Evolutionary conservation across 2,329 filamentous ascomycete genomes (phyloP), one percentile per base, ranked within the genome.

Genomic region (Diaporthe sp.): DNA sequence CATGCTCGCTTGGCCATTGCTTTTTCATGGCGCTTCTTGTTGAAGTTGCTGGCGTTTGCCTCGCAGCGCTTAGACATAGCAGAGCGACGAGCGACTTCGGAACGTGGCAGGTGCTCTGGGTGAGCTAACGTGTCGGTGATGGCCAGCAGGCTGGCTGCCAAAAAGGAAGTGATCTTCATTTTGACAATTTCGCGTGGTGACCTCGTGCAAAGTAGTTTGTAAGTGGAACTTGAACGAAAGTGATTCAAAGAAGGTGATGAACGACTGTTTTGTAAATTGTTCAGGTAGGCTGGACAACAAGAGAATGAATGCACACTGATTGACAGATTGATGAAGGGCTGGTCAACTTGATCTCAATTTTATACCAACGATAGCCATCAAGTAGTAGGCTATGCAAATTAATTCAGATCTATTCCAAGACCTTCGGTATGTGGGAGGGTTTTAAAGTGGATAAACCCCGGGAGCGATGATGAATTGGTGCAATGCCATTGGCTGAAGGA

Each of bases 1-100:
- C 55, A 58, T 6, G 68, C 70, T 15, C 74, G 60, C 61, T 70
- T 75, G 22, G 46, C 60, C 60, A 72, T 55, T 1, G 46, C 49
- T 34, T 72, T 72, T 22, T 53, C 74, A n/a, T 70, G 67, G 34
- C 74, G 74, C 51, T 73, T 75, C 70, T 73, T 72, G 31, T 72
- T 75, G 51, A 73, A 72, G 4, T 42, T 39, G 39, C 39, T 62
- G 4, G 53, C 74, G 22, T 44, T 44, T 25, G 44, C 74, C 22
- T 72, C 60, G 51, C 74, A 75, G 19, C 74, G 74, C 31, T 75
- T 75, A n/a, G 68, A 68, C 39, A 75, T 55, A 44, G 46, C 58
- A 51, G 57, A 60, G 8, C 73, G 73, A 34, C 68, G 73, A 15
- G 44, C 31, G 34, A 75, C 34, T 19, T 75, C 73, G 5, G 49